phyloP scores from a whole-genome alignment of 2,329 filamentous ascomycete species.

The Ustilaginoidea virens region DNA sequence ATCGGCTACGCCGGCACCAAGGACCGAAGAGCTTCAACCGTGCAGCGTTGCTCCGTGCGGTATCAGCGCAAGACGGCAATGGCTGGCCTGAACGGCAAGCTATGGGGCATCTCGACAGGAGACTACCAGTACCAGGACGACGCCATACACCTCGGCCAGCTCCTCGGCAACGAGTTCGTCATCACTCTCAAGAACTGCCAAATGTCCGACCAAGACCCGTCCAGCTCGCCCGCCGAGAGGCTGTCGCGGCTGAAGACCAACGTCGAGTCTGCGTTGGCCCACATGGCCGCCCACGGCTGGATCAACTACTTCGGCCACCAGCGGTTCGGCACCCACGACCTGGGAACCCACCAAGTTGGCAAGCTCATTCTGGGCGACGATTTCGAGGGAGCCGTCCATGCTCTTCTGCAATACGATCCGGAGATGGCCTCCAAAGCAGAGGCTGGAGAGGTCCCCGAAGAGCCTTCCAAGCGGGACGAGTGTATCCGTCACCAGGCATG shows the following conservation, averaged over 20 bases:
- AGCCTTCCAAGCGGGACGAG: slow-evolving; percentile 57
- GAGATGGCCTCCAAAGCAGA: slow-evolving; percentile 35
- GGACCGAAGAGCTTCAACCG: slow-evolving; percentile 73
- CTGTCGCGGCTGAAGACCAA: slow-evolving; percentile 18
- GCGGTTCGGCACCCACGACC: slow-evolving; percentile 77
- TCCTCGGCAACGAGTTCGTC: slow-evolving; percentile 80
- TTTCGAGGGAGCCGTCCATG: slow-evolving; percentile 64
- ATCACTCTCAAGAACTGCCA: slow-evolving; percentile 80
- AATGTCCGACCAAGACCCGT: slow-evolving; percentile 28
- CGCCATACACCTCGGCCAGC: slow-evolving; percentile 66
- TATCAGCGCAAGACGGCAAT: slow-evolving; percentile 41
- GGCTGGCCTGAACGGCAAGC: slow-evolving; percentile 46
- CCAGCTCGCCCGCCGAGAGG: slow-evolving; percentile 12
- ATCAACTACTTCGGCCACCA: slow-evolving; percentile 99
- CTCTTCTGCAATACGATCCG: slow-evolving; percentile 59
- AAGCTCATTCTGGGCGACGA: slow-evolving; percentile 70
- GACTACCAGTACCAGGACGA: slow-evolving; percentile 65
- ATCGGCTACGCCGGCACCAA: slow-evolving; percentile 77
- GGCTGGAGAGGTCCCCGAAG: slow-evolving; percentile 18
- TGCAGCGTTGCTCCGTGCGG: slow-evolving; percentile 60
- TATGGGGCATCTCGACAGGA: slow-evolving; percentile 51
- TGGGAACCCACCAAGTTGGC: slow-evolving; percentile 75
- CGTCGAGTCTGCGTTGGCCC: slow-evolving; percentile 43
- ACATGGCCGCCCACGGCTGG: slow-evolving; percentile 63
- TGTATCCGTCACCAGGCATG: slow-evolving; percentile 65